These are phyloP conservation scores for Rickenella mellea DNA, from an alignment of 768 basidiomycete genomes.

Conservation along the genomic window DNA sequence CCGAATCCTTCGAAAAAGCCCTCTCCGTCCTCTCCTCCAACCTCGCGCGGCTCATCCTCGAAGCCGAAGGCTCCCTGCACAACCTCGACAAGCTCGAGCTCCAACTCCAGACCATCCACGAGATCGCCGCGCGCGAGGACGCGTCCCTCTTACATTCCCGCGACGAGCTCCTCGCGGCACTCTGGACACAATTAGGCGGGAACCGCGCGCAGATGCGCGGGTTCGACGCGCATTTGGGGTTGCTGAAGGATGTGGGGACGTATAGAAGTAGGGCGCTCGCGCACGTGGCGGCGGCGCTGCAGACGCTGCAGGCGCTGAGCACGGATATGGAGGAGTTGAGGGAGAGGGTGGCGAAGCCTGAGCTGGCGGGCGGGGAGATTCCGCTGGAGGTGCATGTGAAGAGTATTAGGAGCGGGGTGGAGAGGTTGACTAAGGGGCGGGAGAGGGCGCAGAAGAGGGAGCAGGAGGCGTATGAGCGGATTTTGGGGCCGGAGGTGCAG, in stretches of 20 bases:
- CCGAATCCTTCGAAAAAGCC: constrained; percentile 46
- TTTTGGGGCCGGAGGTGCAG: constrained; percentile 11
- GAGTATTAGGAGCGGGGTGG: constrained; percentile 56
- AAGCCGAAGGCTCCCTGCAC: constrained; percentile 47
- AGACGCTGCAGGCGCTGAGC: constrained; percentile 51
- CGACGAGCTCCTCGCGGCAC: constrained; percentile 46
- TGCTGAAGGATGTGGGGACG: constrained; percentile 44
- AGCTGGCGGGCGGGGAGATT: constrained; percentile 46
- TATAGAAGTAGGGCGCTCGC: constrained; percentile 54
- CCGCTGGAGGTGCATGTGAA: constrained; percentile 70
- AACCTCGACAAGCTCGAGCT: constrained; percentile 58
- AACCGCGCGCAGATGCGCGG: constrained; percentile 41
- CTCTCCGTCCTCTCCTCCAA: constrained; percentile 48
- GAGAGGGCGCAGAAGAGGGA: constrained; percentile 39
- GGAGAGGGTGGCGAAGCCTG: constrained; percentile 62
- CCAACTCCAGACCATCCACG: constrained; percentile 45
- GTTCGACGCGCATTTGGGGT: constrained; percentile 37
- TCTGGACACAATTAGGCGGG: constrained; percentile 65
- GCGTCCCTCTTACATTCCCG: constrained; percentile 30
- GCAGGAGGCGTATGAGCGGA: constrained; percentile 19
- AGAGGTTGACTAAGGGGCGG: constrained; percentile 51
- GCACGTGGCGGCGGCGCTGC: constrained; percentile 59
- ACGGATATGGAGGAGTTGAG: constrained; percentile 72
- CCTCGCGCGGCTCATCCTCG: constrained; percentile 51
- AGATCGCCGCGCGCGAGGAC: constrained; percentile 52